These are phyloP conservation scores for Prinsepia uniflora DNA, from an alignment of 306 rosid species.

Conservation along the genomic window DNA sequence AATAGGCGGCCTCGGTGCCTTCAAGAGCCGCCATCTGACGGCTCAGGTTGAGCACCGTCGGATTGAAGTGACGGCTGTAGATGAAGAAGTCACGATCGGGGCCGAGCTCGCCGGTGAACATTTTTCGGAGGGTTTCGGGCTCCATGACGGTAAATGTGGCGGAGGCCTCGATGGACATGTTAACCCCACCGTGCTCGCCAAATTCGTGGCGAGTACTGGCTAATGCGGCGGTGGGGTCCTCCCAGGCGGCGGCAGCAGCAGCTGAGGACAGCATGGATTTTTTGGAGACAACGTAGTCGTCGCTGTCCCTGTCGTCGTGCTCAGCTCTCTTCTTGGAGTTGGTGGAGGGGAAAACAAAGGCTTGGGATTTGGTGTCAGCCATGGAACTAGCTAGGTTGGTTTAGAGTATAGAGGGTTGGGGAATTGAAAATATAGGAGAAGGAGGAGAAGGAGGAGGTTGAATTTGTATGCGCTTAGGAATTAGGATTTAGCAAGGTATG, in stretches of 20 bases:
- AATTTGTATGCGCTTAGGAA: not conserved
- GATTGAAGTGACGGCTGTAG: conserved; percentile 98
- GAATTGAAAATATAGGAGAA: not conserved
- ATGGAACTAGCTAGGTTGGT: conserved; percentile 6
- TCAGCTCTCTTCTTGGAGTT: conserved; percentile 34
- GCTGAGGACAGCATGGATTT: conserved; percentile 31
- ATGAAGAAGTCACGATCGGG: conserved; percentile 83
- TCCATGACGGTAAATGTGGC: conserved; percentile 98
- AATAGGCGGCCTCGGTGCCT: conserved; percentile 93
- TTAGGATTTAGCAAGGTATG: not conserved
- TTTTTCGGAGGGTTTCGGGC: conserved; percentile 81
- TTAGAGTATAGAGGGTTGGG: not conserved
- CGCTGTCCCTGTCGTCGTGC: conserved; percentile 26
- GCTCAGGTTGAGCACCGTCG: conserved; percentile 76
- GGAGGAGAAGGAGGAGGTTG: not conserved
- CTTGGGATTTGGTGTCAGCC: conserved; percentile 39
- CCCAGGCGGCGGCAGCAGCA: not conserved
- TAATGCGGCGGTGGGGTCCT: conserved; percentile 70
- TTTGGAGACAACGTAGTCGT: conserved; percentile 24
- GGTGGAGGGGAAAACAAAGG: conserved; percentile 16
- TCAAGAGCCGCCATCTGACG: conserved; percentile 91
- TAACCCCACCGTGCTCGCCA: conserved; percentile 97
- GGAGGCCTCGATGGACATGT: conserved; percentile 99
- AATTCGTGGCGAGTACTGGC: conserved; percentile 83
- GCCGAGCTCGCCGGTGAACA: conserved; percentile 87